Evolutionary conservation across 208 protist genomes (phyloP).

Genomic region (Sergeia podlipaevii): DNA sequence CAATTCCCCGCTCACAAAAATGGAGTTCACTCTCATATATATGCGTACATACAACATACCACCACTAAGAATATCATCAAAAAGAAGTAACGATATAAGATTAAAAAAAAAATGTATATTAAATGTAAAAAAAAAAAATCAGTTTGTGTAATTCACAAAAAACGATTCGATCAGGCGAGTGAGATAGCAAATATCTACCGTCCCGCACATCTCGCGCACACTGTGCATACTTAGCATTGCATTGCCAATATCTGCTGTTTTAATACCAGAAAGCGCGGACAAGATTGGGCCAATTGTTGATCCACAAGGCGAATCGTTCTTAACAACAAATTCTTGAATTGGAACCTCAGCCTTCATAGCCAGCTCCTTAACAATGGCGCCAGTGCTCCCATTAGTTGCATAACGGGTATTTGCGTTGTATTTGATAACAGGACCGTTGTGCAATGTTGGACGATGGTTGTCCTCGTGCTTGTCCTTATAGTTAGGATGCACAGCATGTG

Average conservation of each 20-base stretch:
- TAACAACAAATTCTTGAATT: slow-evolving; percentile 93
- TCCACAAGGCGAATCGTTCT: slow-evolving; percentile 96
- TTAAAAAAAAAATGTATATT: too few relatives aligned
- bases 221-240: slow-evolving; percentile 97
- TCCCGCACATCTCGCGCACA: slow-evolving; percentile 95
- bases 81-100: too few relatives aligned
- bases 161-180: slow-evolving; percentile 87
- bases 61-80: too few relatives aligned
- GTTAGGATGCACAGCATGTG: slow-evolving; percentile 96
- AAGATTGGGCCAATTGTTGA: slow-evolving; percentile 97
- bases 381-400: slow-evolving; percentile 89
- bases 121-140: too few relatives aligned
- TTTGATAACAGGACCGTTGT: slow-evolving; percentile 95
- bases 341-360: slow-evolving; percentile 66
- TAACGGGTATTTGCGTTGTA: slow-evolving; percentile 97
- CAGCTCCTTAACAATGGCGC: slow-evolving; percentile 81
- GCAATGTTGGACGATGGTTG: slow-evolving; percentile 86
- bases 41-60: too few relatives aligned
- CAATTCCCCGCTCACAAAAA: too few relatives aligned
- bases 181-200: slow-evolving; percentile 82
- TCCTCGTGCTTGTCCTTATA: slow-evolving; percentile 94
- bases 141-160: slow-evolving; percentile 56
- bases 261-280: slow-evolving; percentile 88
- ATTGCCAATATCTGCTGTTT: slow-evolving; percentile 96
- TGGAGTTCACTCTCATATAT: too few relatives aligned